Conservation (phyloP, 345 rosid genomes). For the Lagerstroemia speciosa region DNA sequence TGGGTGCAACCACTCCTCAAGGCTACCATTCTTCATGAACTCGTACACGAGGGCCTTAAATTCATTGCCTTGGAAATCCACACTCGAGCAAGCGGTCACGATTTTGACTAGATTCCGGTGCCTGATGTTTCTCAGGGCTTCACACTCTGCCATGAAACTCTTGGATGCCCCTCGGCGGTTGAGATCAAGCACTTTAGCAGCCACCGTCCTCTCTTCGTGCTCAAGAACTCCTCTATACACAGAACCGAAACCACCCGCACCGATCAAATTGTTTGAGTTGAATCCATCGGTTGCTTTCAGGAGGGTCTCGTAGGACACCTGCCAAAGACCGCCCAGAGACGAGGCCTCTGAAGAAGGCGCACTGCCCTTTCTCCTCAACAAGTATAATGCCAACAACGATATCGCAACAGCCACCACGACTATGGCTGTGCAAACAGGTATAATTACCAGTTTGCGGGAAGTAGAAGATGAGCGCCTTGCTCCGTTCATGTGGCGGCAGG, state of each 20-base stretch:
- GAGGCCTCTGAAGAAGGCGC: not conserved
- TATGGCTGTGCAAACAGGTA: not conserved
- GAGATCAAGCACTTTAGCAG: constrained; percentile 12
- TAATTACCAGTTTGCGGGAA: too few relatives aligned
- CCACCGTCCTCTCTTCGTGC: not conserved
- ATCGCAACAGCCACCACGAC: not conserved
- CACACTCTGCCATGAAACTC: constrained; percentile 18
- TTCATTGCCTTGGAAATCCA: constrained; percentile 11
- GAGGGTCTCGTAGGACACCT: constrained; percentile 12
- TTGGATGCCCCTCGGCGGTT: constrained; percentile 8
- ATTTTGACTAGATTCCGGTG: constrained; percentile 14
- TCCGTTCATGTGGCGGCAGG: too few relatives aligned
- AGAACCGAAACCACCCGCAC: constrained; percentile 13
- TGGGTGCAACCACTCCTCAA: constrained; percentile 15
- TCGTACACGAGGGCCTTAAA: constrained; percentile 19
- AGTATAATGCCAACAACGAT: rapidly evolving
- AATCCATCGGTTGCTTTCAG: constrained; percentile 12
- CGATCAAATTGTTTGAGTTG: constrained; percentile 8
- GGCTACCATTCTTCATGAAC: constrained; percentile 17
- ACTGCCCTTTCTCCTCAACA: not conserved
- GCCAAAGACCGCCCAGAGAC: not conserved
- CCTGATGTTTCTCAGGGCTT: constrained; percentile 9
- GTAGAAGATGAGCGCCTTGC: too few relatives aligned
- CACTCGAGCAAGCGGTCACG: constrained; percentile 10
- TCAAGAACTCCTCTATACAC: constrained; percentile 12